Evolutionary conservation across 2,329 filamentous ascomycete genomes (phyloP), one percentile per base, ranked within the genome.

Genomic region (Lecanicillium sp.): DNA sequence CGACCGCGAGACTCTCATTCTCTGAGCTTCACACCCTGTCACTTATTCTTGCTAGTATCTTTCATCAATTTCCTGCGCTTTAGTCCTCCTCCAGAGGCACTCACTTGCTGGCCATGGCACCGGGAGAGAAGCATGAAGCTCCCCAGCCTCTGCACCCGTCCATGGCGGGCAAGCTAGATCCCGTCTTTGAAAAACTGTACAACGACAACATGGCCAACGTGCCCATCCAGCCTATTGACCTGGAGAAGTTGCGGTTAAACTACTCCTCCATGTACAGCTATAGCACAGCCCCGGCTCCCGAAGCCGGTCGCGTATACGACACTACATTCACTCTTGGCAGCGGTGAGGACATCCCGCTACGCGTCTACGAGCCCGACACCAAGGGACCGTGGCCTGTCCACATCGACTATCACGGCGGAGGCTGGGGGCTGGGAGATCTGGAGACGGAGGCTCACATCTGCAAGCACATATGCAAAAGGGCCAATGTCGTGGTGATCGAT

Each of bases 391-490:
- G 67, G 53, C 68, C 68, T 1, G 68, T 69, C 4, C 66, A 71
- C 35, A 49, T 72, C 34, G 64, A 71, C 49, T 72, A 60, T 40
- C 68, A 73, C 42, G 69, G 69, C 14, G 69, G 69, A 17, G 64
- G 64, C 19, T 73, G 69, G 61, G 68, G 65, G 0, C 57, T 72
- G 2, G 70, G 69, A 2, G 69, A 70, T 42, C 54, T 72, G 11
- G 62, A 68, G 15, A 71, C 68, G 1, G 70, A 73, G 53, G 55
- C 61, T 3, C 62, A 69, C 45, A 65, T 72, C 40, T 71, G 67
- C 58, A 58, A 59, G 37, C 66, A 71, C 45, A 57, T 72, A 17
- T 68, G 62, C 51, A 54, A 57, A 19, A 55, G 61, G 33, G 63
- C 62, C 17, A 55, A 57, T 18, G 68, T 69, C 19, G 60, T 58